These are phyloP conservation scores for Verruconis gallopava DNA, from an alignment of 2,329 filamentous ascomycete genomes.

Conservation along the genomic window DNA sequence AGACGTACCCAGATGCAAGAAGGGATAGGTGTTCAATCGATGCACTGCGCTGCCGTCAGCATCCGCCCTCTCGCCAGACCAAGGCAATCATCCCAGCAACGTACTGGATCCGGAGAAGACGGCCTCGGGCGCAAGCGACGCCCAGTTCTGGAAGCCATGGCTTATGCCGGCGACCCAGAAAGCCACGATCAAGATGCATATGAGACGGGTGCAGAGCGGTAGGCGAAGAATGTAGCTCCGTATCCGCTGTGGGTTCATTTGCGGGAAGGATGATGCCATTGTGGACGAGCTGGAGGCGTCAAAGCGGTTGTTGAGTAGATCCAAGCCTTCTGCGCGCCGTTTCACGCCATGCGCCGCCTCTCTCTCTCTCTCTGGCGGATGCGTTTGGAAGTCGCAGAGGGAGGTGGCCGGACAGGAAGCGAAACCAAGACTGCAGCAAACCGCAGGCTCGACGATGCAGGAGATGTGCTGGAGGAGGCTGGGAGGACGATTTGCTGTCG, in stretches of 20 bases:
- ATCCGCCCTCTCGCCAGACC: neutral
- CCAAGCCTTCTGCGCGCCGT: no score
- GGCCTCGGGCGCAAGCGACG: conserved; percentile 54
- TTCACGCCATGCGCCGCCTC: no score
- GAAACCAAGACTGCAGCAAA: no score
- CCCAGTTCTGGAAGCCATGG: conserved; percentile 62
- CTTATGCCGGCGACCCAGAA: conserved; percentile 55
- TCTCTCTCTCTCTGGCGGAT: no score
- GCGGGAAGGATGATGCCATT: conserved; percentile 29
- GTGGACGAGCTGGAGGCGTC: neutral
- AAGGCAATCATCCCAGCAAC: neutral
- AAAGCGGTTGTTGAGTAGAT: no score
- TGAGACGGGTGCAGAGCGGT: conserved; percentile 71
- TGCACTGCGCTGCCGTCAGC: conserved; percentile 49
- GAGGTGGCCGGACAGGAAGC: no score
- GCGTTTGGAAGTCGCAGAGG: no score
- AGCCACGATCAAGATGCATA: conserved; percentile 51
- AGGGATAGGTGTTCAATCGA: conserved; percentile 79
- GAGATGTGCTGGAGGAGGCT: no score
- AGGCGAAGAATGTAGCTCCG: conserved; percentile 72
- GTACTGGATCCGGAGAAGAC: conserved; percentile 7
- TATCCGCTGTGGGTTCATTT: conserved; percentile 59
- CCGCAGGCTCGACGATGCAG: no score
- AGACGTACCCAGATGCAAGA: conserved; percentile 57
- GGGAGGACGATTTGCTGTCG: no score